Percentiles rank a stretch among this genome's conserved stretches.
Conservation (phyloP, 2,329 filamentous ascomycete genomes). For the Fusarium luffae region DNA sequence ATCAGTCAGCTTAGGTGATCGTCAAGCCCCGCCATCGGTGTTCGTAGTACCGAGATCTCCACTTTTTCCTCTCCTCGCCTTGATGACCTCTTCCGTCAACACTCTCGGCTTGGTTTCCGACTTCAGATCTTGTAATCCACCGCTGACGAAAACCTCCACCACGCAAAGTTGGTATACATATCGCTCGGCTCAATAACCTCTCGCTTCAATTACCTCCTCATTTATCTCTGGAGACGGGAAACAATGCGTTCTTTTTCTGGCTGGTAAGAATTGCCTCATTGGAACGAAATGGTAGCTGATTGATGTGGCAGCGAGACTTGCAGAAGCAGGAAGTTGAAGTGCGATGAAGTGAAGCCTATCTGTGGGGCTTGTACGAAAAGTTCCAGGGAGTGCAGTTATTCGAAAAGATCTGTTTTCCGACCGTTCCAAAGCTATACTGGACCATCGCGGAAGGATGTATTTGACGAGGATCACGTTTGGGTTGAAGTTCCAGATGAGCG, state of each 20-base stretch:
- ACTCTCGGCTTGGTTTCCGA: not conserved
- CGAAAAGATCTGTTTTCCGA: slow-evolving; percentile 33
- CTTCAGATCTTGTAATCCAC: not conserved
- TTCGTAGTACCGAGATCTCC: slow-evolving; percentile 14
- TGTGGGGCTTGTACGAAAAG: slow-evolving; percentile 40
- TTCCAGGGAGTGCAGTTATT: slow-evolving; percentile 29
- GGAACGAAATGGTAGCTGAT: not conserved
- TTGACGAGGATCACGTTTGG: slow-evolving; percentile 33
- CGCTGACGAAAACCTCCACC: not conserved
- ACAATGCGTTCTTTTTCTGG: slow-evolving; percentile 42
- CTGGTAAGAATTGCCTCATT: slow-evolving; percentile 13
- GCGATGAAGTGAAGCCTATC: slow-evolving; percentile 39
- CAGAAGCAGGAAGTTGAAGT: slow-evolving; percentile 44
- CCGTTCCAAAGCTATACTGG: slow-evolving; percentile 8
- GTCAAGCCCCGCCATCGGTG: slow-evolving; percentile 8
- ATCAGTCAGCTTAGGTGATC: not conserved
- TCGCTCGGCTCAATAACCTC: not conserved
- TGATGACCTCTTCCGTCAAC: slow-evolving; percentile 9
- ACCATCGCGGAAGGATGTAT: not conserved
- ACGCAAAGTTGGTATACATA: not conserved
- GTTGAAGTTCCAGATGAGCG: slow-evolving; percentile 28
- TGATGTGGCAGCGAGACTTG: slow-evolving; percentile 34
- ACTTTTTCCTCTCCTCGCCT: slow-evolving; percentile 29
- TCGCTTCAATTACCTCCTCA: accelerated
- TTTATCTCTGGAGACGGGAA: not conserved